Conservation (phyloP, 805 yeast genomes). For the Priceomyces medius region DNA sequence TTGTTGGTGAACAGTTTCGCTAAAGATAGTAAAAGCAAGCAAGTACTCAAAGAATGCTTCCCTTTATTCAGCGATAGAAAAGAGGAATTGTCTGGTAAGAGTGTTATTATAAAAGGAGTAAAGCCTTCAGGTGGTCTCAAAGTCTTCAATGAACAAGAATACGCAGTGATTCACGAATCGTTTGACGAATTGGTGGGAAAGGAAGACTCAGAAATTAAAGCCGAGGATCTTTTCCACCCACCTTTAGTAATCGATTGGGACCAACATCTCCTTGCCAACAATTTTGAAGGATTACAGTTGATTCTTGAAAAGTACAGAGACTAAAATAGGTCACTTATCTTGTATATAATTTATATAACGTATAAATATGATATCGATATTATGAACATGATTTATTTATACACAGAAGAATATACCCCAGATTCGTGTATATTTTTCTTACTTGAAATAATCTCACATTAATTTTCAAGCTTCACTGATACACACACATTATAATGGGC, state of each 20-base stretch:
- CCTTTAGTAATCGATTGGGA: constrained; percentile 49
- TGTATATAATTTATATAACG: constrained; percentile 1
- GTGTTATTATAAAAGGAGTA: constrained; percentile 16
- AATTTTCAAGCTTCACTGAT: too few relatives aligned
- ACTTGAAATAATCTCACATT: too few relatives aligned
- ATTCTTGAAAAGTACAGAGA: constrained; percentile 30
- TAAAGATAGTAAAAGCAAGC: constrained; percentile 22
- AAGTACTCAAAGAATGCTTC: constrained; percentile 28
- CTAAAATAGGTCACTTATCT: too few relatives aligned
- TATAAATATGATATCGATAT: not conserved
- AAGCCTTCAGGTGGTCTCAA: constrained; percentile 26
- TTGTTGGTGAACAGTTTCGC: constrained; percentile 27
- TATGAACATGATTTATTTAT: not conserved
- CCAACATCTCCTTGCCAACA: constrained; percentile 40
- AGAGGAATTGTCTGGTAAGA: constrained; percentile 8
- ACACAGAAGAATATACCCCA: not conserved
- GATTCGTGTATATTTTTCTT: too few relatives aligned
- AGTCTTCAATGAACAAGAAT: constrained; percentile 38
- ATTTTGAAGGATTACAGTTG: constrained; percentile 28
- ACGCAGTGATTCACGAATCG: constrained; percentile 37
- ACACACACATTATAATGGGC: not conserved
- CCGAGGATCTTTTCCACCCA: constrained; percentile 36
- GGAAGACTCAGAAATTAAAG: constrained; percentile 25
- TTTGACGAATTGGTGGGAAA: constrained; percentile 26
- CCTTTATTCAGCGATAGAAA: constrained; percentile 36